A percentile compares a stretch with the other conserved stretches of the same genome.
phyloP scores from a whole-genome alignment of 1,284 basidiomycete genomes.

The Marasmius fiardii region DNA sequence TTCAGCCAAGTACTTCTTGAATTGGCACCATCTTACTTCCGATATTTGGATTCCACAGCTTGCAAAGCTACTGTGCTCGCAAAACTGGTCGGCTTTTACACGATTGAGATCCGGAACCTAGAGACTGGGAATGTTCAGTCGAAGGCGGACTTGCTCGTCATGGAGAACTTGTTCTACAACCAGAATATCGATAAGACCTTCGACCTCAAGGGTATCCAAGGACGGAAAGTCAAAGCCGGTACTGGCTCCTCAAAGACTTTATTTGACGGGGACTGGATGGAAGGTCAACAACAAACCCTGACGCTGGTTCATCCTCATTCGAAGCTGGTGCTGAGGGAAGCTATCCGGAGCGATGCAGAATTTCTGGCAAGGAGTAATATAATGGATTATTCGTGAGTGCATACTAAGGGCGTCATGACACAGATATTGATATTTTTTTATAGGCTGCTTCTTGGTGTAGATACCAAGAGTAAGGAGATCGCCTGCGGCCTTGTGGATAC shows the following conservation, averaged over 20 bases:
- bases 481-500: conserved; percentile 78
- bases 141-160: conserved; percentile 72
- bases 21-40: conserved; percentile 72
- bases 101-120: conserved; percentile 71
- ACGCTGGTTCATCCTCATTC: conserved; percentile 69
- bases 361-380: conserved; percentile 73
- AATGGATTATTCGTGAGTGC: conserved; percentile 76
- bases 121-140: conserved; percentile 61
- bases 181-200: conserved; percentile 67
- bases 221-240: conserved; percentile 57
- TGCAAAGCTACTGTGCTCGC: conserved; percentile 65
- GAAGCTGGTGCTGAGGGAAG: conserved; percentile 64
- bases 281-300: conserved; percentile 63
- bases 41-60: conserved; percentile 67
- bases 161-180: conserved; percentile 79
- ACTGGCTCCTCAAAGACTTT: conserved; percentile 48
- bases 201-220: conserved; percentile 79
- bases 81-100: conserved; percentile 78
- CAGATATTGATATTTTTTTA: conserved; percentile 2
- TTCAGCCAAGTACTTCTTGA: conserved; percentile 72
- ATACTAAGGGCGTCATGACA: background rate
- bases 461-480: conserved; percentile 61
- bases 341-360: conserved; percentile 64
- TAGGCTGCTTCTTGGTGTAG: conserved; percentile 65
- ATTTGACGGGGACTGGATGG: conserved; percentile 81